These are phyloP conservation scores for Coemansia sp. DNA, from an alignment of 192 early-diverging fungal genomes.

Conservation along the genomic window DNA sequence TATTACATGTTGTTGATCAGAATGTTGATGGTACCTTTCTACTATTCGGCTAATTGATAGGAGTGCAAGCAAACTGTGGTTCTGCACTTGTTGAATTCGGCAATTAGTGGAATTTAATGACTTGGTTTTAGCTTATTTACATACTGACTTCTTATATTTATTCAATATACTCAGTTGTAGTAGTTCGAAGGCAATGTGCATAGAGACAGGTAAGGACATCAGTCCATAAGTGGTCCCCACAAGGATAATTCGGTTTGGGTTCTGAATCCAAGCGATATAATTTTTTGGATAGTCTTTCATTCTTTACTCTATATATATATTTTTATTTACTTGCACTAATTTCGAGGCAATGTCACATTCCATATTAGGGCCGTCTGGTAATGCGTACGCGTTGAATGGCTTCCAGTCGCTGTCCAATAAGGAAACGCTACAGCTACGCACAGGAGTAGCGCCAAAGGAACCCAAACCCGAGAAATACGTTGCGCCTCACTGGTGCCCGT, in stretches of 20 bases:
- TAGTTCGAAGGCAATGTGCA: no score
- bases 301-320: neutral
- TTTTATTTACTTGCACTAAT: neutral
- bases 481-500: conserved; percentile 37
- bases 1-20: no score
- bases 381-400: conserved; percentile 12
- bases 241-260: neutral
- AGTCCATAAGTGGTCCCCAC: neutral
- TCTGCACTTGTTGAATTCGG: no score
- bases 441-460: conserved; percentile 22
- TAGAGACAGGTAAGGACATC: neutral
- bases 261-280: no score
- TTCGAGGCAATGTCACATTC: neutral
- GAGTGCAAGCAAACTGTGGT: no score
- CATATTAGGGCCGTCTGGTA: neutral
- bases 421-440: conserved; percentile 25
- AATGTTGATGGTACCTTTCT: no score
- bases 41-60: no score
- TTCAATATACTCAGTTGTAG: no score
- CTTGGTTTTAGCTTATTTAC: no score
- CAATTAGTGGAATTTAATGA: no score
- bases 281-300: neutral
- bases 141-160: no score
- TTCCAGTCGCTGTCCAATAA: conserved; percentile 40
- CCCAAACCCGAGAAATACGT: conserved; percentile 10